Evolutionary conservation across 2,329 filamentous ascomycete species (phyloP), one percentile per base, ranked within the genome.

Genomic region (Pseudogymnoascus sp.): DNA sequence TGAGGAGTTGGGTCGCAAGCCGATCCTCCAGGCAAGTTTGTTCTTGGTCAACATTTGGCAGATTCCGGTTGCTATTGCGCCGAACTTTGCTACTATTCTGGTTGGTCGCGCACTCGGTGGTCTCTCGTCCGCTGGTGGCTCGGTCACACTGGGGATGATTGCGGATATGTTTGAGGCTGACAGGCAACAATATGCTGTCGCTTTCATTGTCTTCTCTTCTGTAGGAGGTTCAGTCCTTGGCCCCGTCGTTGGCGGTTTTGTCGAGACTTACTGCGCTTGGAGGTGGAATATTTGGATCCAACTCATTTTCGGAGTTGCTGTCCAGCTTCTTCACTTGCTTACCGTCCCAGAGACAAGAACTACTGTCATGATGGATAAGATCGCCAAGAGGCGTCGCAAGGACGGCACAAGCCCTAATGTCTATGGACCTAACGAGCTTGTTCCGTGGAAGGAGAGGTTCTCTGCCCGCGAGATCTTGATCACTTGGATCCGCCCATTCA

Each of bases 211-310:
- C 58, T 90, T 92, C 68, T 91, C 88, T 0, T 92, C 88, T 0
- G 89, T 92, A 13, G 88, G 85, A 24, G 89, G 89, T 10, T 90
- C 88, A 0, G 84, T 91, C 7, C 78, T 92, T 1, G 89, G 89
- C 0, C 89, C 89, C 8, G 86, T 92, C 44, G 80, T 91, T n/a
- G 89, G 89, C 66, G 89, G 88, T 0, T 92, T 92, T 68, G 83
- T 87, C 15, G 83, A 92, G 71, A 73, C 82, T 33, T 84, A 84
- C 66, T 77, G 89, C 0, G 71, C 75, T 26, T 94, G 89, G 89
- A 81, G 82, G 66, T 92, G 87, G 87, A 84, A 81, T 61, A 92
- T 93, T 71, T 94, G 90, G 90, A 88, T 93, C 63, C 89, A 92
- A 73, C 81, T 93, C 65, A 91, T 92, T 66, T 85, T 93, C 60